Evolutionary conservation across 176 grass and related monocot genomes (phyloP), one percentile per base, ranked within the genome.

Genomic region (Triticum turgidum): DNA sequence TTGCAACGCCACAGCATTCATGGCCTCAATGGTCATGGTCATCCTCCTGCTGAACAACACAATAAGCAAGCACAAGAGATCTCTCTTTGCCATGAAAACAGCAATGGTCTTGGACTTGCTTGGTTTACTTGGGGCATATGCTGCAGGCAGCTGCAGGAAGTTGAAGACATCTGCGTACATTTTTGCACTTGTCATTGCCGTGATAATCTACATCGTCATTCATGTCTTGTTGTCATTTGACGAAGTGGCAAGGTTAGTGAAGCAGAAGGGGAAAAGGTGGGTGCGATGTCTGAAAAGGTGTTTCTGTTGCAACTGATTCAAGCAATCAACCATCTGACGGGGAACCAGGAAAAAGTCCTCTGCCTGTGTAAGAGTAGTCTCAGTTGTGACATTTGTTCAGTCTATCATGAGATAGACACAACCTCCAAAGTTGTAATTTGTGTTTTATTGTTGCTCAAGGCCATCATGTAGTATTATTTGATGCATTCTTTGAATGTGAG

Each of bases 91-190:
- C 4, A 73, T 89, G 83, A 69, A 89, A 42, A 83, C 77, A 11
- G 81, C 87, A 8, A 86, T 92, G 86, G 58, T 89, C 11, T 21
- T 92, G 33, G 87, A 83, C 70, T 73, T 92, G 64, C 68, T 89
- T 6, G 27, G 87, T 33, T 77, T 92, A 4, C 76, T 92, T 35
- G 78, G 63, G 32, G 83, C 90, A 21, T 92, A 79, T 73, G 90
- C 87, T 0, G 87, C 86, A 2, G 90, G 90, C 22, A 89, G 87
- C 83, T 89, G 90, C 64, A 73, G 87, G 14, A 45, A 82, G 18
- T 11, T 83, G 0, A 67, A 80, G 10, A 86, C 83, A 44, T 89
- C 39, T n/a, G 85, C 54, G 6, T 89, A 89, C 41, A 70, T 86
- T 39, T 86, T 83, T 34, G 71, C 85, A 20, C 59, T 88, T 9